Evolutionary conservation across 805 yeast genomes (phyloP).

Genomic region (Schwanniomyces pseudopolymorphus): DNA sequence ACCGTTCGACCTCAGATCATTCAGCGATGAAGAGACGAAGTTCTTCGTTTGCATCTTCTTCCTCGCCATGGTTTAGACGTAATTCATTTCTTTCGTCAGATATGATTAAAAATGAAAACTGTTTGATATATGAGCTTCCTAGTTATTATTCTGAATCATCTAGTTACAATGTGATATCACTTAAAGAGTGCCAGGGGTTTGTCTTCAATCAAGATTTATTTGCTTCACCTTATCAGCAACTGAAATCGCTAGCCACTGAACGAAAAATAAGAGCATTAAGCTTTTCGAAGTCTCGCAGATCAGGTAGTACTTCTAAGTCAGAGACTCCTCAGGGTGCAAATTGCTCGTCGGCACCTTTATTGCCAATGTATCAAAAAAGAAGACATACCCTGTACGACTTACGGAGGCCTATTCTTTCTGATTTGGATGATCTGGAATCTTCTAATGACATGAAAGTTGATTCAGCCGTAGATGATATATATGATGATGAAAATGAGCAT

Average conservation of each 20-base stretch:
- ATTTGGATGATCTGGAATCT: constrained; percentile 4
- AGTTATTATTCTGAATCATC: constrained; percentile 28
- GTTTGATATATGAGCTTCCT: constrained; percentile 50
- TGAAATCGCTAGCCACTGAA: constrained; percentile 34
- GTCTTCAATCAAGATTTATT: constrained; percentile 75
- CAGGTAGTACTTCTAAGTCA: constrained; percentile 4
- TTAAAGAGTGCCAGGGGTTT: constrained; percentile 71
- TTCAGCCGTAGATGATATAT: constrained; percentile 5
- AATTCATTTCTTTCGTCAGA: constrained; percentile 55
- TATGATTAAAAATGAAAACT: constrained; percentile 58
- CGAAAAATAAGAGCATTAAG: constrained; percentile 25
- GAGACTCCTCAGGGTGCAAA: constrained; percentile 4
- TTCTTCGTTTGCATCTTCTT: constrained; percentile 33
- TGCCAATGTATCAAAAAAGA: constrained; percentile 13
- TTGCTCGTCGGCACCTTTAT: background rate
- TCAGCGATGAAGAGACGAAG: constrained; percentile 15
- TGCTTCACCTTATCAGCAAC: constrained; percentile 70
- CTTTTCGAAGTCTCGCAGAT: constrained; percentile 13
- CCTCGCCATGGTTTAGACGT: constrained; percentile 56
- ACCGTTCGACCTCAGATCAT: constrained; percentile 5
- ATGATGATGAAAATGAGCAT: constrained; percentile 1
- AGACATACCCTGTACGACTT: constrained; percentile 32
- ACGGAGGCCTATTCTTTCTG: constrained; percentile 20
- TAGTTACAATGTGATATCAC: constrained; percentile 39
- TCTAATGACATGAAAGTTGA: constrained; percentile 3